Conservation (phyloP, 1,139 yeast species). For the Hemisphaericaspora lyxosophila region DNA sequence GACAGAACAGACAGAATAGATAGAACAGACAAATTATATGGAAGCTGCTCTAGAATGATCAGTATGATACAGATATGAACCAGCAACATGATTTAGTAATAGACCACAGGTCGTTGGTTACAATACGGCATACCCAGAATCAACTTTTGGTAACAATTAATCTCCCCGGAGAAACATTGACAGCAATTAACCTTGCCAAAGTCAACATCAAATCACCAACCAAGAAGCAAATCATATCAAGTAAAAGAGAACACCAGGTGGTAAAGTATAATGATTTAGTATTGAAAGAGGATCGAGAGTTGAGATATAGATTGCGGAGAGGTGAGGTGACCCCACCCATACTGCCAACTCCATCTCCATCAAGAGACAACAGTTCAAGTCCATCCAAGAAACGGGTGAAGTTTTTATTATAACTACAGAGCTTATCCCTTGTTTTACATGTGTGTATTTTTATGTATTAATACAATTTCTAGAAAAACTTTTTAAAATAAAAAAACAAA, state of each 20-base stretch:
- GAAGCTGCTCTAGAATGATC: too few species aligned
- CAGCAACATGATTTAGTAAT: too few species aligned
- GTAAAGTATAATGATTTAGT: constrained; percentile 25
- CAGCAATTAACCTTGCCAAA: constrained; percentile 10
- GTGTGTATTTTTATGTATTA: neutral
- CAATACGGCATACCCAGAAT: constrained; percentile 1
- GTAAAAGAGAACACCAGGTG: constrained; percentile 29
- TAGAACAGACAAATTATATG: too few species aligned
- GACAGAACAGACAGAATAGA: too few species aligned
- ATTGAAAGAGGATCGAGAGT: constrained; percentile 25
- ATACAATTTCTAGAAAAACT: too few species aligned
- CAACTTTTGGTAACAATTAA: constrained; percentile 4
- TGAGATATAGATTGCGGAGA: constrained; percentile 17
- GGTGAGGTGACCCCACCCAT: neutral
- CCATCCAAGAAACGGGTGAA: constrained; percentile 10
- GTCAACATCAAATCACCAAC: constrained; percentile 16
- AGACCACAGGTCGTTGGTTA: neutral
- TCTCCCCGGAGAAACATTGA: constrained; percentile 9
- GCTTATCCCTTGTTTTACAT: neutral
- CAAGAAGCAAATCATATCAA: constrained; percentile 18
- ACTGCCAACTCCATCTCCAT: constrained; percentile 1
- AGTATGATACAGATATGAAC: too few species aligned
- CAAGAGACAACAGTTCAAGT: neutral
- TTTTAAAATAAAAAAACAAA: too few species aligned
- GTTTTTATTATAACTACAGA: constrained; percentile 6